Evolutionary conservation across 2,329 filamentous ascomycete species (phyloP), one percentile per base, ranked within the genome.

Genomic region (Neophaeococcomyces aloes): DNA sequence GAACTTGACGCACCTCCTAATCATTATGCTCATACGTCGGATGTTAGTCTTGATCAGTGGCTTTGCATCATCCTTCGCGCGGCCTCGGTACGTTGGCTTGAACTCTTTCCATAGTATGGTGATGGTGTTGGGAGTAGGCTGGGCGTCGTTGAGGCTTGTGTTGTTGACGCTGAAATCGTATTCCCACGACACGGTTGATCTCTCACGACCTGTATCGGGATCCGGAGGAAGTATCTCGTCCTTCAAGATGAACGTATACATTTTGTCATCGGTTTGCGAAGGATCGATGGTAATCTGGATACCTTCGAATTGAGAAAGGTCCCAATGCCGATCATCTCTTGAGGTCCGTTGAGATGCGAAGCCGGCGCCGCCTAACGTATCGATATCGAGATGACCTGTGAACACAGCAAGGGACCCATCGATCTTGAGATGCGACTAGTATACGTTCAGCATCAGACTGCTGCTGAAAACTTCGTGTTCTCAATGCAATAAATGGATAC

Each of bases 291-390:
- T 57, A 3, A 86, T 52, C 50, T 70, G 60, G 18, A 86, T 62
- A 2, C 82, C 83, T 35, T 76, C 70, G 53, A 79, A 82, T 8
- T 53, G 57, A 1, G 72, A 73, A 6, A 91, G 63, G 54, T 91
- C 74, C 73, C 81, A 83, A 18, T 64, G 63, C 11, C 70, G 62
- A 30, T 72, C 64, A 6, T 78, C 75, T 30, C 62, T 62, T 3
- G 69, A 71, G 3, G 81, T 86, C 36, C 81, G 75, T 59, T 89
- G 86, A 3, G 80, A 85, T 7, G 85, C 85, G 58, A 93, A 91
- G 4, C 86, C 86, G 1, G 86, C 85, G 23, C 83, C 84, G 19
- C 84, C 84, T 0, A 91, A 75, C 0, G 83, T 78, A 42, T 71
- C 72, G 50, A 81, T 86, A 62, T 91, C 84, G 15, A 91, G 71